Evolutionary conservation across 148 eudicot species (phyloP), one percentile per base, ranked within the genome.

Genomic region (Fagopyrum homotropicum): DNA sequence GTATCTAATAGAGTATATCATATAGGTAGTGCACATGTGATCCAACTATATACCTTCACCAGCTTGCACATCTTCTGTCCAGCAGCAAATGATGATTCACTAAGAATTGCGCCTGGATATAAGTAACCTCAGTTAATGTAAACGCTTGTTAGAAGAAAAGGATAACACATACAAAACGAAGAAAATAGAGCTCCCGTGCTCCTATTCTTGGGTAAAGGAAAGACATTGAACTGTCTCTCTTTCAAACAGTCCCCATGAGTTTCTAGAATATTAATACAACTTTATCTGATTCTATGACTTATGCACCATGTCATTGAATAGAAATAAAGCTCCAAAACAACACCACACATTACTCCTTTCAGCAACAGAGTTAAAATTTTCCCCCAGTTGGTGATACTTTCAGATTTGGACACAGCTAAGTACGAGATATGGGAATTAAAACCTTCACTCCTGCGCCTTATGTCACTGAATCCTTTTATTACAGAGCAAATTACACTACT

Each of bases 41-140:
- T 72, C 74, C 75, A 70, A 50, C 40, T 47, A 35, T 80, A 79
- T 78, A 95, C 99, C 97, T 95, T 92, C 75, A 89, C 97, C 72
- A 86, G 80, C 81, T 90, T 93, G 66, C 81, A 80, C 96, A 92
- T 85, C 80, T 88, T 95, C 78, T 89, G 90, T 72, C 91, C 97
- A 82, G 93, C 91, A 79, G 76, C 74, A 75, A 82, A 83, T 60
- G 96, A 89, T 45, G 96, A 95, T 76, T 95, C 97, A 73, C 82
- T 81, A 45, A 87, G 82, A 79, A 76, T 81, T 75, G 66, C 68
- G 79, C 82, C 90, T 83, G 86, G 80, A 79, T 49, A 64, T 29
- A 51, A 55, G 26, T 43, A 15, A 43, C 16, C 14, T n/a, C 69
- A 74, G 51, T 16, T 15, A 52, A 44, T 11, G 69, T 40, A 1